Base-by-base conservation (phyloP, 2,329 filamentous ascomycete species). In the Trichophyton benhamiae region DNA sequence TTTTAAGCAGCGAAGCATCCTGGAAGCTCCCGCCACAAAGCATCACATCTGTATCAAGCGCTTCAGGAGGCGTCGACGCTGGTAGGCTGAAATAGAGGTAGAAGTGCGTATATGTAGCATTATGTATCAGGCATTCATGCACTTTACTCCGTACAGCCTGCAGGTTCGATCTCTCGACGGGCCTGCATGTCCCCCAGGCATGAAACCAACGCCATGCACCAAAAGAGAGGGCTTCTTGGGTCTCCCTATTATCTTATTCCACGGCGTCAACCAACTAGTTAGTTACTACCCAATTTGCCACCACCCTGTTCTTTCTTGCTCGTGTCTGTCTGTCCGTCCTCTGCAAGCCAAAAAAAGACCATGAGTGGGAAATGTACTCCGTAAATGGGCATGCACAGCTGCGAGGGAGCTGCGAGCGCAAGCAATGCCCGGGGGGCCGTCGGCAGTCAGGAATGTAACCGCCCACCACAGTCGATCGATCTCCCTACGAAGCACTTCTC, bases 11-110 rank as follows among this genome's bases (percentile, higher is more conserved):
- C 8, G 44, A 48, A 48, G 33, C 11, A 11, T 48, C 44, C 44
- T 48, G 44, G 20, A 52, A 52, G 46, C 46, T 52, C 46, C 46
- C 46, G 46, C 46, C 46, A 52, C 46, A 52, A 52, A 52, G 46
- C 44, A 25, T 22, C 13, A 22, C 22, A 52, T 25, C 13, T 48
- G 46, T 52, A 48, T 52, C 46, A 52, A 52, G 46, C 20, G 41
- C 15, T 44, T 44, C 41, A 44, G n/a, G 41, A 17, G 33, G 13
- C 33, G 33, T 38, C 33, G 33, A 38, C 33, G 33, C 33, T 38
- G 33, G 33, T 38, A 38, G 33, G 33, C 9, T 38, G 33, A 7
- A 5, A 30, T 7, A 1, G 27, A 30, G 27, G 27, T 30, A 30
- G 20, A 30, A 30, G 27, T 25, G 22, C 22, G 6, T 7, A 30